phyloP scores from a whole-genome alignment of 805 yeast genomes.

The Metschnikowia rubicola region DNA sequence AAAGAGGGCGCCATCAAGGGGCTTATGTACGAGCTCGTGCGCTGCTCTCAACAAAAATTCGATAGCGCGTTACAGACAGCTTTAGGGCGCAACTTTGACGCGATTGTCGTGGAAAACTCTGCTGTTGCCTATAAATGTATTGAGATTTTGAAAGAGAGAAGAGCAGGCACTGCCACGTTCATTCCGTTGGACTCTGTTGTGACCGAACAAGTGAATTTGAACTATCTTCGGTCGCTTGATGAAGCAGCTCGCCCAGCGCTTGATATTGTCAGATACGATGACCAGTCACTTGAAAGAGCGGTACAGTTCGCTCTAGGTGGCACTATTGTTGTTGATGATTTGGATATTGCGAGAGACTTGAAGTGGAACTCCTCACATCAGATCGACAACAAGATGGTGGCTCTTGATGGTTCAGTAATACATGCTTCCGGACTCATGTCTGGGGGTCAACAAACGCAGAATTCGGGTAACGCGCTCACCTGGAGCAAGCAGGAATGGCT shows the following conservation, averaged over 20 bases:
- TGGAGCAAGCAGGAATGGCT: slow-evolving; percentile 76
- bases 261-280: slow-evolving; percentile 69
- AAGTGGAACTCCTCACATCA: slow-evolving; percentile 52
- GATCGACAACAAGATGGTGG: slow-evolving; percentile 61
- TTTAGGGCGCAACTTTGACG: slow-evolving; percentile 75
- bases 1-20: slow-evolving; percentile 80
- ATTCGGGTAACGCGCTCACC: slow-evolving; percentile 36
- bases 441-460: slow-evolving; percentile 67
- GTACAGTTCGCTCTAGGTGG: slow-evolving; percentile 77
- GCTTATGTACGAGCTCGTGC: slow-evolving; percentile 71
- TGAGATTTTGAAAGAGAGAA: slow-evolving; percentile 74
- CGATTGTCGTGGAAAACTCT: slow-evolving; percentile 76
- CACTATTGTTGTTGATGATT: slow-evolving; percentile 70
- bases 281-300: slow-evolving; percentile 66
- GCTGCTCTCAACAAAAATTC: slow-evolving; percentile 69
- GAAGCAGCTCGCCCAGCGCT: slow-evolving; percentile 60
- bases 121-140: slow-evolving; percentile 73
- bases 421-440: slow-evolving; percentile 89
- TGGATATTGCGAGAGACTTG: slow-evolving; percentile 64
- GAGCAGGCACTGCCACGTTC: slow-evolving; percentile 81
- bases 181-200: slow-evolving; percentile 79
- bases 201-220: slow-evolving; percentile 50
- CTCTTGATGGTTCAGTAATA: slow-evolving; percentile 80
- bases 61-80: slow-evolving; percentile 72
- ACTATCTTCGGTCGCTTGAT: slow-evolving; percentile 51